Base-by-base conservation (phyloP, 768 basidiomycete genomes). In the Nevesoporus exiguus region DNA sequence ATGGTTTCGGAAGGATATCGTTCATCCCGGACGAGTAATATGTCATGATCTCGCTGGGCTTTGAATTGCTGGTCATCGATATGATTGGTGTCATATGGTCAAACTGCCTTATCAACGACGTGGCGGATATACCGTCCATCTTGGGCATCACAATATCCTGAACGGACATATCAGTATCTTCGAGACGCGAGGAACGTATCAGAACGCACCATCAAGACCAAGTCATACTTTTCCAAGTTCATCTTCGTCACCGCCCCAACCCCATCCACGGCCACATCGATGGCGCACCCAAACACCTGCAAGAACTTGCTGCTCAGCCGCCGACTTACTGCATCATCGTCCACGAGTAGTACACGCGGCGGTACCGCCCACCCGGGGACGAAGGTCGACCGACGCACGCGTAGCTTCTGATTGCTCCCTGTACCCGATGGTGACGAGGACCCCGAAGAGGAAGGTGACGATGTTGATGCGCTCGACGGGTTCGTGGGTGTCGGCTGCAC, bases 101-200 rank as follows among this genome's bases (percentile, higher is more conserved):
- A 67, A 98, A 98, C 73, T 94, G 91, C 17, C 96, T 80, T 61
- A 98, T 97, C 62, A 98, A 71, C 53, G 86, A 92, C 34, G 96
- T 98, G 10, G 96, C 96, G 3, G 87, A 86, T 25, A 94, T 84
- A 27, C 93, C 93, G 58, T 93, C 86, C 62, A 91, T 74, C 67
- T 89, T 88, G 3, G 89, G 86, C 89, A 98, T 96, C 55, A 97
- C 91, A 56, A 98, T 97, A 63, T 98, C 96, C 92, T 93, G 60
- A 13, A 5, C 17, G 27, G 3, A 24, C 53, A 7, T 15, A 11
- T 53, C 9, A 52, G 8, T 7, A 21, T 30, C 49, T 30, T 15
- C 7, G 14, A 33, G 11, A 24, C 2, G 29, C 36, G 19, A 14
- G 7, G n/a, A 2, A 17, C 7, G 14, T 41, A 36, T 50, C 14